Conservation (phyloP, 208 protist species). For the Trypanosoma congolense region DNA sequence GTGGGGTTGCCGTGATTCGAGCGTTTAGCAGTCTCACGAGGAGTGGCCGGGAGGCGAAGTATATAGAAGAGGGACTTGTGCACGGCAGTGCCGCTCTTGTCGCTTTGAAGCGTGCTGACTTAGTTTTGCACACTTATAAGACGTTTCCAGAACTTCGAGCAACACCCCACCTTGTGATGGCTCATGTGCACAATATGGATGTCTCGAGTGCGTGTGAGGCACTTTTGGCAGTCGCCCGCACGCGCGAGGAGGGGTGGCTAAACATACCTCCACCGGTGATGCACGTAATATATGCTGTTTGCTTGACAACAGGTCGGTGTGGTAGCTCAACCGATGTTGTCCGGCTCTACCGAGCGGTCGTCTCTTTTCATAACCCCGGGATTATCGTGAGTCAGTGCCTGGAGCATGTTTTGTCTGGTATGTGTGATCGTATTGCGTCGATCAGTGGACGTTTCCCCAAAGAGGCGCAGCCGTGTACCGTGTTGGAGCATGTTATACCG, state of each 20-base stretch:
- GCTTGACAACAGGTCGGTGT: constrained; percentile 37
- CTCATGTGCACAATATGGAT: constrained; percentile 34
- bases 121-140: constrained; percentile 42
- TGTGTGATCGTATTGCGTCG: constrained; percentile 58
- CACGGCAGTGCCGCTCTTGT: constrained; percentile 58
- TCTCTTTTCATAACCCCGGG: constrained; percentile 69
- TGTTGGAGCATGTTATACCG: constrained; percentile 55
- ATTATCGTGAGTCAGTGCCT: constrained; percentile 63
- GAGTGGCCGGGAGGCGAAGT: constrained; percentile 17
- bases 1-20: constrained; percentile 23
- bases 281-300: constrained; percentile 40
- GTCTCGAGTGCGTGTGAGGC: constrained; percentile 34
- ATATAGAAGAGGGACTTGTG: constrained; percentile 60
- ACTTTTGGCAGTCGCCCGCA: constrained; percentile 37
- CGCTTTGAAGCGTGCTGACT: constrained; percentile 25
- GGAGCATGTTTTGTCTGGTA: constrained; percentile 59
- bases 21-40: constrained; percentile 25
- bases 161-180: constrained; percentile 65
- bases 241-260: constrained; percentile 69
- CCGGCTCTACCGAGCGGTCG: constrained; percentile 55
- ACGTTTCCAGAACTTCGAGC: constrained; percentile 36
- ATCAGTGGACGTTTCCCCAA: constrained; percentile 16
- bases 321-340: constrained; percentile 38
- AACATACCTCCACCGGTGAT: constrained; percentile 33
- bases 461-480: constrained; percentile 31